Percentiles rank a stretch among this genome's conserved stretches.
Conservation (phyloP, 768 basidiomycete species). For the Pisolithus marmoratus region DNA sequence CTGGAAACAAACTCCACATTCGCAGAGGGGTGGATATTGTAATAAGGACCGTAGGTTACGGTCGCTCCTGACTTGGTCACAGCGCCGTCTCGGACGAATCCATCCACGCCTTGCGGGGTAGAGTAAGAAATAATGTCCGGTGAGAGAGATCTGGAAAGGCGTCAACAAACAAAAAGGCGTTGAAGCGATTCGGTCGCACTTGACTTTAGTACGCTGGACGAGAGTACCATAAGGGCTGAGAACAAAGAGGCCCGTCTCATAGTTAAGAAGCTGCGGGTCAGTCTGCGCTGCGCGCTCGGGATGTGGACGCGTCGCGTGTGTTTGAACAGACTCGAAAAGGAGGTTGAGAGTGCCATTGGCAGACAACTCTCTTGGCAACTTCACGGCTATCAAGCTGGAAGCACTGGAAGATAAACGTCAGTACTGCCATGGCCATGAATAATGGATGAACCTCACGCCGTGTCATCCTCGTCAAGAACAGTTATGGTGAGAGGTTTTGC, state of each 20-base stretch:
- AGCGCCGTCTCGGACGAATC: slow-evolving; percentile 53
- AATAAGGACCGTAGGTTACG: slow-evolving; percentile 86
- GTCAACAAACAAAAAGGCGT: slow-evolving; percentile 3
- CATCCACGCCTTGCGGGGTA: slow-evolving; percentile 53
- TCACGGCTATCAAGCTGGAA: slow-evolving; percentile 54
- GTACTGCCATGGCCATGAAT: slow-evolving; percentile 2
- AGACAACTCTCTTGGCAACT: slow-evolving; percentile 54
- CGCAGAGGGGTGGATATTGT: slow-evolving; percentile 62
- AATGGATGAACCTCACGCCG: slow-evolving; percentile 40
- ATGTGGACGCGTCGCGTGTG: slow-evolving; percentile 73
- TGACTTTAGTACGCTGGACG: slow-evolving; percentile 82
- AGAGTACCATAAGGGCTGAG: slow-evolving; percentile 78
- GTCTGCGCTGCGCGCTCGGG: slow-evolving; percentile 68
- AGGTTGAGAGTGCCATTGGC: slow-evolving; percentile 63
- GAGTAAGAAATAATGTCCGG: slow-evolving; percentile 71
- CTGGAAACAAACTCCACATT: slow-evolving; percentile 48
- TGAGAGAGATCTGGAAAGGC: slow-evolving; percentile 50
- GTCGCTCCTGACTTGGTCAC: slow-evolving; percentile 74
- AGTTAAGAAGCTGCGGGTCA: slow-evolving; percentile 77
- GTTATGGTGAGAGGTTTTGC: slow-evolving; percentile 44
- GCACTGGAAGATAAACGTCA: slow-evolving; percentile 30
- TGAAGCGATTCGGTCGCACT: slow-evolving; percentile 41
- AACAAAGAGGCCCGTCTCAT: slow-evolving; percentile 70
- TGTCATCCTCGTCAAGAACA: slow-evolving; percentile 42
- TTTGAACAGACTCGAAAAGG: slow-evolving; percentile 72